Base-by-base conservation (phyloP, 2,329 filamentous ascomycete genomes). In the Chrysoporthe cubensis region DNA sequence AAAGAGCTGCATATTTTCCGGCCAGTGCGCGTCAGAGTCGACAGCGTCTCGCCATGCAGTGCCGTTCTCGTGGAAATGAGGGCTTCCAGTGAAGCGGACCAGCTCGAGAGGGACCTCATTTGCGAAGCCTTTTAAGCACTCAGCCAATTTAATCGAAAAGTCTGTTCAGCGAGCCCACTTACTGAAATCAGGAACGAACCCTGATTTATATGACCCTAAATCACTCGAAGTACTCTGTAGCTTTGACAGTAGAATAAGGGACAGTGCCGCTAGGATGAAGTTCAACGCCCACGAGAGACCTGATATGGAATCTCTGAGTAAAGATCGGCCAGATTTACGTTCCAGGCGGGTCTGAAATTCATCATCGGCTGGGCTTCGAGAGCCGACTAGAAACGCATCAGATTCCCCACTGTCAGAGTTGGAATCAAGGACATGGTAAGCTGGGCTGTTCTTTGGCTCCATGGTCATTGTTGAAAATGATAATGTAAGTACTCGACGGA, bases 31-130 rank as follows among this genome's bases (percentile, higher is more conserved):
- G 5, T 37, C 26, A 9, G 56, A 44, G 21, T 65, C 43, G 54
- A 65, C 44, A 13, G 63, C 5, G n/a, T 65, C 63, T 46, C 54
- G 26, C 54, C 54, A 65, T 16, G 63, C 52, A 9, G 54, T 42
- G 7, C 63, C 63, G 16, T 65, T 65, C 13, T 21, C 63, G 18
- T 65, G 37, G n/a, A 65, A 65, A n/a, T 65, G 54, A 43, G 54
- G 63, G 14, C 56, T 65, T 8, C 54, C 63, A 2, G n/a, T 65
- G 43, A 65, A 65, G 16, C 63, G 63, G 16, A 65, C 63, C 14
- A 50, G 18, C 13, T 52, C 32, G 4, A 65, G 54, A 9, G 63
- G 63, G 2, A 50, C 56, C 34, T 43, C n/a, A 6, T 52, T 4
- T 9, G 32, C 7, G 11, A 65, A 65, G 37, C 50, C 62, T 64